A percentile compares a stretch with the other conserved stretches of the same genome.
These are phyloP conservation scores for Adansonia digitata DNA, from an alignment of 345 rosid species.

Conservation along the genomic window DNA sequence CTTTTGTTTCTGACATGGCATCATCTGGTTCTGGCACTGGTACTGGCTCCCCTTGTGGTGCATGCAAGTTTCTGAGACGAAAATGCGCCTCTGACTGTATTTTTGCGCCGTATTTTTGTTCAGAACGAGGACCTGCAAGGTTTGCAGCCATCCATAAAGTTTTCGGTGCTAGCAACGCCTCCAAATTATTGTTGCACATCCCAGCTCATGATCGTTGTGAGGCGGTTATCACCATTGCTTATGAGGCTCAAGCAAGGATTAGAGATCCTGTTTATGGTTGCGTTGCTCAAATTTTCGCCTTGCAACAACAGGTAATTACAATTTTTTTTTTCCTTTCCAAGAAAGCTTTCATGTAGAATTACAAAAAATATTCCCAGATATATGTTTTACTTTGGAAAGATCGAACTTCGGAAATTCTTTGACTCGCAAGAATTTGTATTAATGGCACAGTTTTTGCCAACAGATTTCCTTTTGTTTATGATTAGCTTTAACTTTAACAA, in stretches of 20 bases:
- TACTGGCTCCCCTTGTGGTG: slow-evolving; percentile 63
- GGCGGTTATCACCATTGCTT: slow-evolving; percentile 67
- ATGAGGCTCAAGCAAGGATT: slow-evolving; percentile 72
- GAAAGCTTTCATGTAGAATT: background rate
- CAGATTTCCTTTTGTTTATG: background rate
- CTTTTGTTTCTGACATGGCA: slow-evolving; percentile 26
- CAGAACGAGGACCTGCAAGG: slow-evolving; percentile 62
- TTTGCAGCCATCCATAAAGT: slow-evolving; percentile 79
- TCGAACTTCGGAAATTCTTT: background rate
- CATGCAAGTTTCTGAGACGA: slow-evolving; percentile 71
- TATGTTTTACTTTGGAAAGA: background rate
- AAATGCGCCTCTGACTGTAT: slow-evolving; percentile 67
- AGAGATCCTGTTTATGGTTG: slow-evolving; percentile 76
- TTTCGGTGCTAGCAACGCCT: slow-evolving; percentile 73
- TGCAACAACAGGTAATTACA: slow-evolving; percentile 58
- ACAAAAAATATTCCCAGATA: background rate
- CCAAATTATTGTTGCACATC: slow-evolving; percentile 53
- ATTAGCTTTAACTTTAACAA: background rate
- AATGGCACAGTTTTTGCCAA: background rate
- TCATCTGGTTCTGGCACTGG: slow-evolving; percentile 36
- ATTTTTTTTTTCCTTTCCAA: background rate
- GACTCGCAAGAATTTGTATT: too few relatives aligned
- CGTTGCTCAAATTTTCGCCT: slow-evolving; percentile 65
- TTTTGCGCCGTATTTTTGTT: slow-evolving; percentile 67
- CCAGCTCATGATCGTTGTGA: slow-evolving; percentile 64